These are phyloP conservation scores for Ruellia speciosa DNA, from an alignment of 305 asterid species.

Conservation along the genomic window DNA sequence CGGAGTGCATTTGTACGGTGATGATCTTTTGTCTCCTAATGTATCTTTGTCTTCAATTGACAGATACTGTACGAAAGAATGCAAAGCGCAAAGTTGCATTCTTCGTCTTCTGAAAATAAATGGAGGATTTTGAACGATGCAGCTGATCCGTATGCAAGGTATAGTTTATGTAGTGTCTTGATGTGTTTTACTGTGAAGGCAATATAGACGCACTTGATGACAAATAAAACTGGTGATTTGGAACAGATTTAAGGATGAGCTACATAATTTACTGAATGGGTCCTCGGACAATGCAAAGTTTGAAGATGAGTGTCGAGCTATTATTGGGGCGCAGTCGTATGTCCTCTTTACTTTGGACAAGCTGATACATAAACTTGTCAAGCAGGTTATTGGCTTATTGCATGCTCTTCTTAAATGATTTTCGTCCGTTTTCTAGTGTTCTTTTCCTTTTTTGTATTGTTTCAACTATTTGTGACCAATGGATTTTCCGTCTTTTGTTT, in stretches of 20 bases:
- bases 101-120: conserved; percentile 63
- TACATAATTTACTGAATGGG: conserved; percentile 69
- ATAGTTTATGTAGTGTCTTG: conserved; percentile 21
- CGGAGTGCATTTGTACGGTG: conserved; percentile 14
- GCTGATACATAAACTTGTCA: conserved; percentile 81
- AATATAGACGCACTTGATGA: conserved; percentile 13
- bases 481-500: background rate
- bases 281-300: conserved; percentile 75
- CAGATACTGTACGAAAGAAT: conserved; percentile 86
- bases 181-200: conserved; percentile 6
- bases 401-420: background rate
- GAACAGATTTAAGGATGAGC: conserved; percentile 76
- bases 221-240: conserved; percentile 20
- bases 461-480: conserved; percentile 24
- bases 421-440: conserved; percentile 1
- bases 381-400: conserved; percentile 47
- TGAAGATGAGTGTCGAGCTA: conserved; percentile 94
- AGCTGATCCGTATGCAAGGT: conserved; percentile 72
- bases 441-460: background rate
- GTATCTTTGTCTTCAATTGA: conserved; percentile 8
- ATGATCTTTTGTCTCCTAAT: conserved; percentile 16
- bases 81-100: conserved; percentile 64
- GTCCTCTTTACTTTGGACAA: conserved; percentile 87
- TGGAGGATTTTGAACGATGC: conserved; percentile 56
- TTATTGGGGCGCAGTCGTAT: conserved; percentile 83